phyloP scores from a whole-genome alignment of 257 asterid species.

The Capsicum chinense region DNA sequence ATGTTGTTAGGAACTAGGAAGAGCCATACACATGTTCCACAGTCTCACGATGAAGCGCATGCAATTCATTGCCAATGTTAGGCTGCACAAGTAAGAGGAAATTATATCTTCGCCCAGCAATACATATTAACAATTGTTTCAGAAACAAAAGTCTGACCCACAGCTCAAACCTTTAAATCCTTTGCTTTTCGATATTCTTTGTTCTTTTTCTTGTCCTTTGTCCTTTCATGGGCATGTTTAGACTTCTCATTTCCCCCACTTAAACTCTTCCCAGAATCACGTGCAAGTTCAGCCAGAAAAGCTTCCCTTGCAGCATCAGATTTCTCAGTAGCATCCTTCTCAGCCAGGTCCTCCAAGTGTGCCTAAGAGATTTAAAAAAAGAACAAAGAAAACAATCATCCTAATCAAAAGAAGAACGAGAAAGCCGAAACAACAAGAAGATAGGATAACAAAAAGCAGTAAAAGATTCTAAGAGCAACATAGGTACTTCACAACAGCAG shows the following conservation, averaged over 20 bases:
- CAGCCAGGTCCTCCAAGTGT: conserved; percentile 81
- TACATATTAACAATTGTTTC: conserved; percentile 1
- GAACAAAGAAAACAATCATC: conserved; percentile 19
- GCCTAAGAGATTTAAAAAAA: conserved; percentile 51
- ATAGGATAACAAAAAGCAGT: conserved; percentile 5
- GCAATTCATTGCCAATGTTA: conserved; percentile 52
- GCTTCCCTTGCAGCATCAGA: conserved; percentile 97
- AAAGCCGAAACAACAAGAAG: background rate
- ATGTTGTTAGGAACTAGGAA: conserved; percentile 16
- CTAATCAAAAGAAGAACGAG: conserved; percentile 28
- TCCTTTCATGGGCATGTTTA: conserved; percentile 63
- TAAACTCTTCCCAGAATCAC: conserved; percentile 67
- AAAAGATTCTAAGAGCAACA: conserved; percentile 6
- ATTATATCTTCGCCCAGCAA: conserved; percentile 31
- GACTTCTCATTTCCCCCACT: conserved; percentile 60
- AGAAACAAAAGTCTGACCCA: conserved; percentile 26
- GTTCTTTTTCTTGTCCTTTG: conserved; percentile 80
- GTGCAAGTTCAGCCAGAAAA: conserved; percentile 93
- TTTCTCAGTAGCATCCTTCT: conserved; percentile 93
- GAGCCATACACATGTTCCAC: conserved; percentile 66
- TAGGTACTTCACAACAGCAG: conserved; percentile 15
- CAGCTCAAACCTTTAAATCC: conserved; percentile 77
- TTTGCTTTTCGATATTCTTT: conserved; percentile 73
- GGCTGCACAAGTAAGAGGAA: conserved; percentile 59
- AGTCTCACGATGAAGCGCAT: conserved; percentile 46